Percentiles rank a stretch among this genome's conserved stretches.
phyloP scores from a whole-genome alignment of 208 protist species.

The Leishmania gerbilli region DNA sequence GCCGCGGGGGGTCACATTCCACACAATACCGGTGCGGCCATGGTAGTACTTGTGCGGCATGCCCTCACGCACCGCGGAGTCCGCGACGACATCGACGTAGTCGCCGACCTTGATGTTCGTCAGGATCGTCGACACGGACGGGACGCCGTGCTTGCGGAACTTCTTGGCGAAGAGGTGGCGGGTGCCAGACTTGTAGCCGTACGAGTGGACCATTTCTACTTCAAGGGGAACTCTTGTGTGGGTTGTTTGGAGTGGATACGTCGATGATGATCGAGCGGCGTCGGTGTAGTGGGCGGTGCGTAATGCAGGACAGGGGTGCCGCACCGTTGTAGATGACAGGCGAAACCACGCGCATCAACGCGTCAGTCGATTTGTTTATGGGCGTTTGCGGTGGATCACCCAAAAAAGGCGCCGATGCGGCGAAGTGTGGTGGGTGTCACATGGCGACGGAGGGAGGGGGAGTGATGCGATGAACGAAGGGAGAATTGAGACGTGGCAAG shows the following conservation, averaged over 20 bases:
- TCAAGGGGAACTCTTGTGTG: not conserved
- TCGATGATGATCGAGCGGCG: not conserved
- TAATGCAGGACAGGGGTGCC: not conserved
- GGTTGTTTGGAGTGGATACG: constrained; percentile 8
- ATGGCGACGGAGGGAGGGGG: not conserved
- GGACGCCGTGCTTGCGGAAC: constrained; percentile 96
- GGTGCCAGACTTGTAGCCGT: constrained; percentile 97
- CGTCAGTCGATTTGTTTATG: not conserved
- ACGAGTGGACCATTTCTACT: constrained; percentile 91
- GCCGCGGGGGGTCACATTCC: constrained; percentile 98
- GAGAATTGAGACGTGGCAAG: not conserved
- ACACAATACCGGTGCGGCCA: constrained; percentile 99
- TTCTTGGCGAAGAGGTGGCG: constrained; percentile 97
- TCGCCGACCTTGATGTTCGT: constrained; percentile 98
- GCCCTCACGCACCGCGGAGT: constrained; percentile 98
- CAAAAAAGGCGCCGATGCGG: not conserved
- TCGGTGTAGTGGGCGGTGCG: not conserved
- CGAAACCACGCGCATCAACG: not conserved
- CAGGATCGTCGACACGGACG: constrained; percentile 96
- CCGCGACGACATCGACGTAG: constrained; percentile 98
- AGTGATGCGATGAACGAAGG: not conserved
- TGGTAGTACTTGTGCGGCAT: constrained; percentile 99
- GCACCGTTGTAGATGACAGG: not conserved
- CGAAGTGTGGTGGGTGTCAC: not conserved
- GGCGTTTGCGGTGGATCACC: not conserved